A percentile compares a stretch with the other conserved stretches of the same genome.
Conservation (phyloP, 345 rosid genomes). For the Balakata baccata region DNA sequence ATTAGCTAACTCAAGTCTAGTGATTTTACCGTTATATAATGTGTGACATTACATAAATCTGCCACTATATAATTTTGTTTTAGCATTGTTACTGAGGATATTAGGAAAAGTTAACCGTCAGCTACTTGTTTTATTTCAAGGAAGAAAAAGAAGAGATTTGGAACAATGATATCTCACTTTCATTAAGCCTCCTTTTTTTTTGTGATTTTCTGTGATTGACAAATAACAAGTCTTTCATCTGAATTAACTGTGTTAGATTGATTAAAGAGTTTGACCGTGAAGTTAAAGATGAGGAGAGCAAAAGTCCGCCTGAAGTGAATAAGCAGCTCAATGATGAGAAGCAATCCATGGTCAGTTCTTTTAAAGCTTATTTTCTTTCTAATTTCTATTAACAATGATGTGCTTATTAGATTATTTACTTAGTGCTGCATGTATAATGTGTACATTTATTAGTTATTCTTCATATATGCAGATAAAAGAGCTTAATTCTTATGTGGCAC, state of each 20-base stretch:
- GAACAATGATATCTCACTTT: neutral
- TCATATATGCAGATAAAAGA: constrained; percentile 74
- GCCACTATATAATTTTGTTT: neutral
- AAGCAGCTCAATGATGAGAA: constrained; percentile 93
- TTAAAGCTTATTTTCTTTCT: neutral
- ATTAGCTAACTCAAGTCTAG: neutral
- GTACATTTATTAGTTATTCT: neutral
- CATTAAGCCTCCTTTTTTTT: neutral
- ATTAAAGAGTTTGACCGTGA: constrained; percentile 90
- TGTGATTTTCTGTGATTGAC: neutral
- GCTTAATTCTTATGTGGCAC: constrained; percentile 83
- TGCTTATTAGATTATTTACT: too few species aligned
- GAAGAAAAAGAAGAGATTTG: neutral
- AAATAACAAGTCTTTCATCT: constrained; percentile 1
- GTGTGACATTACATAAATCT: too few species aligned
- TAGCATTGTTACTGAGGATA: neutral
- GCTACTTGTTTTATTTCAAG: neutral
- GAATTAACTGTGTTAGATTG: constrained; percentile 47
- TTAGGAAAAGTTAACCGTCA: neutral
- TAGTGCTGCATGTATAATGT: neutral
- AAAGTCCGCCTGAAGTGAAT: constrained; percentile 71
- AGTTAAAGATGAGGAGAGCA: constrained; percentile 76
- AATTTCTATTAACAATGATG: too few species aligned
- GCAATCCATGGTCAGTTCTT: constrained; percentile 80
- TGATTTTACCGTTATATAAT: neutral